phyloP scores from a whole-genome alignment of 2,329 filamentous ascomycete species.

The Sporothrix pseudoabietina region DNA sequence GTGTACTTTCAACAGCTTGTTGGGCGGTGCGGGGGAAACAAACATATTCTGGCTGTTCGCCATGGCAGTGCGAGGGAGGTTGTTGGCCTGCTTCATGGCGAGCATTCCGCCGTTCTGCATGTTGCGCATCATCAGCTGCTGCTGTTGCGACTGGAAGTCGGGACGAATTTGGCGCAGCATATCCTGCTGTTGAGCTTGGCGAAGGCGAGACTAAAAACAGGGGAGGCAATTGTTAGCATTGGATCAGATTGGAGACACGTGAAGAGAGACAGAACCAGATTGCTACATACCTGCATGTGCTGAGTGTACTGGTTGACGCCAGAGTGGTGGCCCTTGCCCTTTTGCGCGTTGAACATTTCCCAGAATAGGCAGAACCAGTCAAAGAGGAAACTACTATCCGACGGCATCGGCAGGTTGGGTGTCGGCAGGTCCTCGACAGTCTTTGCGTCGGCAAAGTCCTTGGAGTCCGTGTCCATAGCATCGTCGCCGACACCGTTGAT shows the following conservation, averaged over 20 bases:
- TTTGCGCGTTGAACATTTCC: constrained; percentile 89
- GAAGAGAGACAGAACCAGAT: neutral
- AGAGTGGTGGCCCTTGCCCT: constrained; percentile 64
- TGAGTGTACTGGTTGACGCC: constrained; percentile 74
- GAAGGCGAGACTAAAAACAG: constrained; percentile 66
- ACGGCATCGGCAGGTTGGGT: constrained; percentile 66
- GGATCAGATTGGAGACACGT: too few species aligned
- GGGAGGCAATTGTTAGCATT: constrained; percentile 39
- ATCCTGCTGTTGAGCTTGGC: constrained; percentile 75
- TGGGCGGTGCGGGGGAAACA: constrained; percentile 41
- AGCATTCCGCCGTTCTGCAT: constrained; percentile 64
- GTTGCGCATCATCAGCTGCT: constrained; percentile 67
- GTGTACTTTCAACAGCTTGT: too few species aligned
- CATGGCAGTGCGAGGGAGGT: constrained; percentile 73
- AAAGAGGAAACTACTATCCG: constrained; percentile 82
- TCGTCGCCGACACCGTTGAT: constrained; percentile 73
- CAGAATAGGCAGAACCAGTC: constrained; percentile 98
- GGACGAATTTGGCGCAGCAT: constrained; percentile 73
- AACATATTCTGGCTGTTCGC: constrained; percentile 76
- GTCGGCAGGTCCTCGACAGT: constrained; percentile 78
- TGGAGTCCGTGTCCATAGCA: constrained; percentile 79
- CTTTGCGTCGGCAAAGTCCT: constrained; percentile 74
- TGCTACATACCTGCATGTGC: constrained; percentile 73
- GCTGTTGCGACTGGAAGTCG: constrained; percentile 55
- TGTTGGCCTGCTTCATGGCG: constrained; percentile 61